Percentiles rank a stretch among this genome's conserved stretches.
These are phyloP conservation scores for Triticum monococcum DNA, from an alignment of 176 grass and related monocot genomes.

Conservation along the genomic window DNA sequence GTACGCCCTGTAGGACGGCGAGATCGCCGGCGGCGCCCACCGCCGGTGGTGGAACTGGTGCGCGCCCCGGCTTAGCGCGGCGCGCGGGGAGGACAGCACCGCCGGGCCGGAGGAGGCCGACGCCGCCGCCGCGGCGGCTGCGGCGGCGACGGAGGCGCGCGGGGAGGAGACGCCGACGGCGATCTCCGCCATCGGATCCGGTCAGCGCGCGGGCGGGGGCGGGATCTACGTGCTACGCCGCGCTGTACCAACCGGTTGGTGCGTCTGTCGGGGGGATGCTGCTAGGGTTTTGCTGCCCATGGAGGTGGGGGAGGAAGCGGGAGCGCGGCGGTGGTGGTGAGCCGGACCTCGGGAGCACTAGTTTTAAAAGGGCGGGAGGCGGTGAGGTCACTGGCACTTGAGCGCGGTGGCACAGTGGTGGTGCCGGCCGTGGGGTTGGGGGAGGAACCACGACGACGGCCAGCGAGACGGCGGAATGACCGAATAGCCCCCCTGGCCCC, in stretches of 20 bases:
- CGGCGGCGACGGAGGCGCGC: slow-evolving; percentile 5
- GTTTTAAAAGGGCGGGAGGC: slow-evolving; percentile 34
- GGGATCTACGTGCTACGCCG: slow-evolving; percentile 30
- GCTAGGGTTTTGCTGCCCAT: slow-evolving; percentile 22
- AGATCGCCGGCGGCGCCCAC: slow-evolving; percentile 11
- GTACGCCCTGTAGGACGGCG: slow-evolving; percentile 28
- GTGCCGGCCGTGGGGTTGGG: slow-evolving; percentile 29
- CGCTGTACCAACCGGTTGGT: slow-evolving; percentile 37
- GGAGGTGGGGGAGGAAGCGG: not conserved
- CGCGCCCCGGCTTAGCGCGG: not conserved
- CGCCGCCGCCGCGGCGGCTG: not conserved
- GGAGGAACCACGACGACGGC: slow-evolving; percentile 33
- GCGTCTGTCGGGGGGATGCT: not conserved
- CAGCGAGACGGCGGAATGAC: slow-evolving; percentile 30
- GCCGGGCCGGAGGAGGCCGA: not conserved
- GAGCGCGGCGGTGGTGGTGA: slow-evolving; percentile 5
- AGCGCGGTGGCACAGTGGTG: not conserved
- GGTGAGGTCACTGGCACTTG: not conserved
- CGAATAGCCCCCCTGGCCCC: slow-evolving; percentile 13
- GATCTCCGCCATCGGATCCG: slow-evolving; percentile 47
- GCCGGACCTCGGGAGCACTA: not conserved
- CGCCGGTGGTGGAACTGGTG: slow-evolving; percentile 38
- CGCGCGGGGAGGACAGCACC: slow-evolving; percentile 35
- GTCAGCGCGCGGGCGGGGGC: no score
- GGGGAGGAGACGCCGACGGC: slow-evolving; percentile 35